Evolutionary conservation across 257 asterid species (phyloP), one percentile per base, ranked within the genome.

Genomic region (Euphrasia confusa): DNA sequence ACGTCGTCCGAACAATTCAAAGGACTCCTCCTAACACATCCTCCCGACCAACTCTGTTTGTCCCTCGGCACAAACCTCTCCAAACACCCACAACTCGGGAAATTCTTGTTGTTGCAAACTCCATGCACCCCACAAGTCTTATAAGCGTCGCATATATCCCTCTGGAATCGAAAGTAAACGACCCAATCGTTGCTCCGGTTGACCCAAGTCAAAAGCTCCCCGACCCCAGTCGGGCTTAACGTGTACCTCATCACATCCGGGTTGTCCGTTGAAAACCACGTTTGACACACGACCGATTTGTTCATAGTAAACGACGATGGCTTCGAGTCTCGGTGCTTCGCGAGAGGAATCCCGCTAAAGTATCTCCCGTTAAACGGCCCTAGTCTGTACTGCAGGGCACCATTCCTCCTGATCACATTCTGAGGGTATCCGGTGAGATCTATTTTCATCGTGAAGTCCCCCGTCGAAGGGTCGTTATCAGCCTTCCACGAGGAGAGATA

Each of bases 331-430:
- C 13, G 24, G 1, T 21, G 24, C 24, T 21, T 21, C 1, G 24
- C 24, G 24, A 21, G 13, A 14, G 61, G 61, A 15, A 30, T 2
- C 32, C 81, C 78, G 17, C 78, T 72, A 45, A 75, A 70, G 2
- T 64, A 64, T 4, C 67, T 6, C 4, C 82, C 82, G 24, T 50
- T 73, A 17, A 78, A 77, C 7, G 79, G 74, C 28, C 81, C 81
- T 1, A 68, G 40, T 30, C 75, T 61, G 53, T 21, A 18, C 8
- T 10, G 37, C 37, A 69, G 24, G 9, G 13, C 3, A 1, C 35
- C 32, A 2, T 28, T 70, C 71, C 49, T 69, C 27, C 63, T 58
- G 15, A 70, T 28, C 21, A 70, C 10, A 8, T 28, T 27, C 17
- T 77, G 78, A 0, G 74, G 77, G 32, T 58, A 73, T 40, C 78